Base-by-base conservation (phyloP, 202 grass and related monocot genomes). In the Elaeis oleifera region DNA sequence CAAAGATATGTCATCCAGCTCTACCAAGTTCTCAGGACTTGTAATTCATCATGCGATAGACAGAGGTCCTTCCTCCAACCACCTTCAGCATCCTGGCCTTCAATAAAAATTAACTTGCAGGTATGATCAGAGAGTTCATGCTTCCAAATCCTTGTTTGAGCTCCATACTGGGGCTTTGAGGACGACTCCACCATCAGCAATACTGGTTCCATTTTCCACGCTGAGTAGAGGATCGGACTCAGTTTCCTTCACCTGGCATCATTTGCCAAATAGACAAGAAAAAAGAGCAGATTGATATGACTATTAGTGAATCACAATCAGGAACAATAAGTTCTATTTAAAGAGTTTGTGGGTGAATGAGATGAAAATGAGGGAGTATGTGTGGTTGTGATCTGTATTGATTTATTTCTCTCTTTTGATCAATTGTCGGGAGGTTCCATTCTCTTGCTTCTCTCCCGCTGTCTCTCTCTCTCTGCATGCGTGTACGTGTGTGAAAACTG, bases 81-180 rank as follows among this genome's bases (percentile, higher is more conserved):
- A 36, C 8, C 18, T 64, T 64, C 13, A 64, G 39, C 61, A 7
- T 66, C 26, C 25, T 3, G 28, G 11, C 18, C 32, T 11, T 50
- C 22, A 16, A 23, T 3, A 44, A 17, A 39, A 28, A 20, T 18
- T 54, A 52, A 63, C 32, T 27, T 25, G 19, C 16, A 26, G 15
- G 24, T 9, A 59, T 59, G 56, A 26, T 59, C 24, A 22, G 13
- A 29, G 14, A 18, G 9, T 14, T 78, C 61, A 78, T 67, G 76
- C 76, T 16, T 56, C 52, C 50, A 67, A 67, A 67, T 68, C 63
- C 73, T 71, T 79, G 6, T 72, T 73, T 26, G 69, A 68, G 50
- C 51, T 68, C 69, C 69, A 79, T 29, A 49, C 6, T 49, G 50
- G 55, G 31, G 17, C 54, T 56, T 71, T 24, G 18, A 21, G 18